phyloP scores from a whole-genome alignment of 2,329 filamentous ascomycete species.

The Phaeosphaeriaceae sp. region DNA sequence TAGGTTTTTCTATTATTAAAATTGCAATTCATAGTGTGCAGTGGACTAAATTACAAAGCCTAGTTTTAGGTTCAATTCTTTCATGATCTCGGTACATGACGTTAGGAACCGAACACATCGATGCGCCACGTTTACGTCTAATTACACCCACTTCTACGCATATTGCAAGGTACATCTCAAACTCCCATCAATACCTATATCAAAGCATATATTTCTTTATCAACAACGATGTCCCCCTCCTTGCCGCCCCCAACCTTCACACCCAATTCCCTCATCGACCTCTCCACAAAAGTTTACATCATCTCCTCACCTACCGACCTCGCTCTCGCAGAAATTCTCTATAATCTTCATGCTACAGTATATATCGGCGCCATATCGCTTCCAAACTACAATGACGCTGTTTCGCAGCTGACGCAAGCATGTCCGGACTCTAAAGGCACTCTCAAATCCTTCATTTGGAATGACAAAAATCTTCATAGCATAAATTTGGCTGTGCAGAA shows the following conservation, averaged over 20 bases:
- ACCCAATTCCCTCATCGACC: slow-evolving; percentile 52
- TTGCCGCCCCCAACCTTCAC: slow-evolving; percentile 52
- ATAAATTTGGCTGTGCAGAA: slow-evolving; percentile 47
- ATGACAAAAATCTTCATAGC: slow-evolving; percentile 49
- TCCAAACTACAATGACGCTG: slow-evolving; percentile 49
- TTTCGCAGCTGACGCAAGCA: slow-evolving; percentile 49
- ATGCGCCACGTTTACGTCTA: too few relatives aligned
- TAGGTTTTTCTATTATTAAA: too few relatives aligned
- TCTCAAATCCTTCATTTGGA: slow-evolving; percentile 28
- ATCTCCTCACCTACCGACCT: slow-evolving; percentile 55
- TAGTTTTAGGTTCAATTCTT: too few relatives aligned
- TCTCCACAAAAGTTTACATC: slow-evolving; percentile 55
- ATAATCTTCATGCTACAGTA: slow-evolving; percentile 59
- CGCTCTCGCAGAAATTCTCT: slow-evolving; percentile 60
- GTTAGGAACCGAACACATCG: too few relatives aligned
- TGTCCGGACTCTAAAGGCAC: slow-evolving; percentile 41
- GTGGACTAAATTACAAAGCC: too few relatives aligned
- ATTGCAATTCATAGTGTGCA: too few relatives aligned
- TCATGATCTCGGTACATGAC: too few relatives aligned
- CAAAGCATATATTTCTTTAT: neutral
- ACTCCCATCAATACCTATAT: too few relatives aligned
- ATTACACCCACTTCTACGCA: neutral
- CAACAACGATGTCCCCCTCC: slow-evolving; percentile 12
- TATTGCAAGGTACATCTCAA: too few relatives aligned
- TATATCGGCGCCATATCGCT: too few relatives aligned